Conservation (phyloP, 2,329 filamentous ascomycete genomes). For the Dactylonectria macrodidyma region DNA sequence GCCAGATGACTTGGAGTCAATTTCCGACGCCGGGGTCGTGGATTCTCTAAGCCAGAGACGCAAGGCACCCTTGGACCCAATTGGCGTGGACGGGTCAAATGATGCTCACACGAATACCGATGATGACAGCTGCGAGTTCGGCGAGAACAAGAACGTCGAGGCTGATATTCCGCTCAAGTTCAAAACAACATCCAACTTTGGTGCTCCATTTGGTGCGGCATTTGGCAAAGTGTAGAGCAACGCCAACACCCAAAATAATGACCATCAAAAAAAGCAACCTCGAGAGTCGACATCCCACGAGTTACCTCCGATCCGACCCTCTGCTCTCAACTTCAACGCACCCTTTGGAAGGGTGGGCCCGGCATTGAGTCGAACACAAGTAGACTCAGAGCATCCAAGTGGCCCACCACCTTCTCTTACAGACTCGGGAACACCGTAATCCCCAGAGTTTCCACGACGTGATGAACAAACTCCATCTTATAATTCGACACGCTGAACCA, state of each 20-base stretch:
- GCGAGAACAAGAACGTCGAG: conserved; percentile 50
- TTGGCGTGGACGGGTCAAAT: conserved; percentile 43
- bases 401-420: not conserved
- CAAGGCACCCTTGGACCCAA: conserved; percentile 25
- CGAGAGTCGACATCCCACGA: conserved; percentile 21
- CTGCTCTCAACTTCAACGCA: conserved; percentile 21
- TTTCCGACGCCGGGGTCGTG: conserved; percentile 34
- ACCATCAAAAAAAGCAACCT: conserved; percentile 1
- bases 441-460: not conserved
- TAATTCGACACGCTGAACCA: not conserved
- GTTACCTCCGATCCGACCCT: conserved; percentile 1
- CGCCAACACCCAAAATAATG: conserved; percentile 8
- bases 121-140: conserved; percentile 45
- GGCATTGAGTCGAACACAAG: not conserved
- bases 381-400: not conserved
- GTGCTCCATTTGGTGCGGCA: conserved; percentile 61
- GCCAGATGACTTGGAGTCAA: conserved; percentile 47
- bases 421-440: not conserved
- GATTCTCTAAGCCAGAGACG: conserved; percentile 29
- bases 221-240: conserved; percentile 55
- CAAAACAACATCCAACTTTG: conserved; percentile 63
- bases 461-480: not conserved
- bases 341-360: conserved; percentile 5
- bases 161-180: conserved; percentile 63
- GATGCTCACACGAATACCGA: conserved; percentile 42